Base-by-base conservation (phyloP, 768 basidiomycete species). In the Termitomyces sp. region DNA sequence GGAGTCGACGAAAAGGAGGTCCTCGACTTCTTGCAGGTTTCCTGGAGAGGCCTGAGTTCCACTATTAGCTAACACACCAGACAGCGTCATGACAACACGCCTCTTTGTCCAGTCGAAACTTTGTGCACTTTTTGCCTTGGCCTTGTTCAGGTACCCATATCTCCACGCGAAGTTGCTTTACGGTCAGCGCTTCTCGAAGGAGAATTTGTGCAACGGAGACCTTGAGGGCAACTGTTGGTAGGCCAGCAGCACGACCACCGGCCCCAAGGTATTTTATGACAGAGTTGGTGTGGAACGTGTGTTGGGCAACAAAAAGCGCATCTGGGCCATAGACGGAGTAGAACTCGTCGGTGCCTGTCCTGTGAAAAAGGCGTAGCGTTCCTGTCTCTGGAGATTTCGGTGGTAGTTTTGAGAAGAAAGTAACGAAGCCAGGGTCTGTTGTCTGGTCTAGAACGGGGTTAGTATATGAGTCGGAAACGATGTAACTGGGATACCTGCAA, bases 241-340 rank as follows among this genome's bases (percentile, higher is more conserved):
- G 75, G 2, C 85, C 84, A 0, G 77, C 81, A 0, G 75, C 69
- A 63, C 78, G 80, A 33, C 85, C 84, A 0, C 82, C 83, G 0
- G 74, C 68, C 6, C 96, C 96, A 44, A 97, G 85, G 69, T 92
- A 90, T 72, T 96, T 96, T 72, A 99, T 81, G 59, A 98, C 95
- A 1, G 92, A 88, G 66, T 92, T 90, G 2, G 97, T 99, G 57
- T 84, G 88, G 66, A 84, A 94, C 55, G 91, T 86, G 65, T 92
- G 82, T 20, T 85, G 78, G 5, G 96, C 95, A 62, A 96, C 85
- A 64, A 86, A 93, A n/a, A 84, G 75, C 0, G 96, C 96, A 71
- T 98, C 95, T 5, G 83, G 74, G 0, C 94, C 95, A 68, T 98
- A 93, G 1, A 86, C 88, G n/a, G 87, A 85, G 75, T 93, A 98